Conservation (phyloP, 2,329 filamentous ascomycete species). For the Monilinia polystroma region DNA sequence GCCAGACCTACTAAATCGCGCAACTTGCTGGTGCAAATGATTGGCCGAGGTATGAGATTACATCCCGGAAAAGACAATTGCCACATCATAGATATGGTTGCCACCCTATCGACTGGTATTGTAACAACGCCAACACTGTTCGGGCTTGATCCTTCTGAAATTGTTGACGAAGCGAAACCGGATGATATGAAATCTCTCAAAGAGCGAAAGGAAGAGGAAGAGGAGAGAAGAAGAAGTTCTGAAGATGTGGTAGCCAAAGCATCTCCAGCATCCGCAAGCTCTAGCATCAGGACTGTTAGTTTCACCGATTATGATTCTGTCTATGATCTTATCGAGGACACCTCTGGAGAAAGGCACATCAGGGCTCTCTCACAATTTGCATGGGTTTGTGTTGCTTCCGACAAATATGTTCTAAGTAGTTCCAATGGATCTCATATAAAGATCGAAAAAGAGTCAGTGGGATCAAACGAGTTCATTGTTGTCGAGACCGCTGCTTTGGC, state of each 20-base stretch:
- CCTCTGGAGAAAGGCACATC: conserved; percentile 74
- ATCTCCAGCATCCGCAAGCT: not conserved
- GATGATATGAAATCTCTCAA: conserved; percentile 60
- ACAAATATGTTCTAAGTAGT: conserved; percentile 69
- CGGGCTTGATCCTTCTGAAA: conserved; percentile 78
- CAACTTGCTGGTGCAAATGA: conserved; percentile 97
- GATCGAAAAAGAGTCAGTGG: conserved; percentile 43
- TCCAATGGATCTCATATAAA: conserved; percentile 61
- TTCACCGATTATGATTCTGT: conserved; percentile 92
- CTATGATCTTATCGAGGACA: conserved; percentile 85
- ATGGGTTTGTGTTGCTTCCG: conserved; percentile 77
- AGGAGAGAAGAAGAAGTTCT: conserved; percentile 30
- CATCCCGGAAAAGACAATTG: conserved; percentile 80
- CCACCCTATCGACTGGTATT: conserved; percentile 78
- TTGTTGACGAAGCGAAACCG: conserved; percentile 66
- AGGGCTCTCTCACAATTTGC: conserved; percentile 70
- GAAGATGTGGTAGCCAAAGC: conserved; percentile 10
- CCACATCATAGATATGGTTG: conserved; percentile 95
- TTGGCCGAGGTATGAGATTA: conserved; percentile 86
- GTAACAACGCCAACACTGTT: conserved; percentile 90
- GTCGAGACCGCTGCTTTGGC: conserved; percentile 41
- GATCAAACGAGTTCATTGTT: conserved; percentile 36
- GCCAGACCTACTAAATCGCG: conserved; percentile 85
- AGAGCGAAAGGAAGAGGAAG: conserved; percentile 48
- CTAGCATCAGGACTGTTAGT: conserved; percentile 42